A percentile compares a stretch with the other conserved stretches of the same genome.
Conservation (phyloP, 352 stramenopile species). For the Phytopythium delawarense region DNA sequence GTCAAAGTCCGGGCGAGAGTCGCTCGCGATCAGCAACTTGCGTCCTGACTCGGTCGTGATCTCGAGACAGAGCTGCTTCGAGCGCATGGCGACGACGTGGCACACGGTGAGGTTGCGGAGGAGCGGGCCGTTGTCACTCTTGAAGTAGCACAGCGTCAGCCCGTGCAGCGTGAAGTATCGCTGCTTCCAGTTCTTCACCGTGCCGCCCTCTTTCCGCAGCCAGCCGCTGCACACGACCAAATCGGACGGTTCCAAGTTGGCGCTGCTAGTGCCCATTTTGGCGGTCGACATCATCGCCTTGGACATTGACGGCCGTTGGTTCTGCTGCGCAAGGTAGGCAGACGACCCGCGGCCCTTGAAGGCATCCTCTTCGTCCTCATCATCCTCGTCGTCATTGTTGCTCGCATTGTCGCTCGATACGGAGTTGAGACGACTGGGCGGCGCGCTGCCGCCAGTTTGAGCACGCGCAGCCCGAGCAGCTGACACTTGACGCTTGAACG, state of each 20-base stretch:
- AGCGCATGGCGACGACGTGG: slow-evolving; percentile 59
- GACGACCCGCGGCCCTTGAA: not conserved
- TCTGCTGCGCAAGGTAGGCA: not conserved
- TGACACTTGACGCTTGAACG: slow-evolving; percentile 27
- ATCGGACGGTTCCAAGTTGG: slow-evolving; percentile 23
- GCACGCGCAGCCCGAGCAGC: not conserved
- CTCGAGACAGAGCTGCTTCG: slow-evolving; percentile 71
- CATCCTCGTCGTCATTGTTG: slow-evolving; percentile 5
- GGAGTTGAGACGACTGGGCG: slow-evolving; percentile 3
- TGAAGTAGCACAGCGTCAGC: slow-evolving; percentile 78
- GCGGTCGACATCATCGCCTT: slow-evolving; percentile 1
- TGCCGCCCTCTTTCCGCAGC: slow-evolving; percentile 78
- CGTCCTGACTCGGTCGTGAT: slow-evolving; percentile 70
- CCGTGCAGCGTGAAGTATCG: slow-evolving; percentile 80
- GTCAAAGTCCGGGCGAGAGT: slow-evolving; percentile 58
- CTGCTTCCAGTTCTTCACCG: slow-evolving; percentile 81
- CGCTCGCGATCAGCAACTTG: slow-evolving; percentile 68
- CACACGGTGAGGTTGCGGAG: slow-evolving; percentile 64
- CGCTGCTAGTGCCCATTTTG: not conserved
- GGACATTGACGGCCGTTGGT: not conserved
- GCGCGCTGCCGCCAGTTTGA: not conserved
- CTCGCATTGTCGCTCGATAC: not conserved
- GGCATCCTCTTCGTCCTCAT: not conserved
- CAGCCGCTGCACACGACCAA: slow-evolving; percentile 67
- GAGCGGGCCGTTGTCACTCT: slow-evolving; percentile 71